These are phyloP conservation scores for Colletotrichum camelliae DNA, from an alignment of 2,329 filamentous ascomycete genomes.

Conservation along the genomic window DNA sequence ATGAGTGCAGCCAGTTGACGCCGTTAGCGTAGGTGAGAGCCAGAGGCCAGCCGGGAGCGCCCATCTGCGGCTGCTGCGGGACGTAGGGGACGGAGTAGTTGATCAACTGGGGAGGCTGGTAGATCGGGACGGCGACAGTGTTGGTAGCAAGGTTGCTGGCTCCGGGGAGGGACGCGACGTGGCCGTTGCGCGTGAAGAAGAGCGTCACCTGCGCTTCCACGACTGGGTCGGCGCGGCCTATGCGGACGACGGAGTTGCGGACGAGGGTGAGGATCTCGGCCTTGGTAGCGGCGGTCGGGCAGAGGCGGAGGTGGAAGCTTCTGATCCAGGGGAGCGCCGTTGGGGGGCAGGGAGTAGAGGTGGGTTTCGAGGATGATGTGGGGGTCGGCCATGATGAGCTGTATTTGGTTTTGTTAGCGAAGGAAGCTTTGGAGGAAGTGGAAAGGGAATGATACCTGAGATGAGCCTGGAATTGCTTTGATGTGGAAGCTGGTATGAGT, in stretches of 20 bases:
- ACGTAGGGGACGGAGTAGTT: not conserved
- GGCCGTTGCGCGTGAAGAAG: constrained; percentile 6
- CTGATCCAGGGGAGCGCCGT: not conserved
- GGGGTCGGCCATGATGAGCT: constrained; percentile 2
- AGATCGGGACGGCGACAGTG: not conserved
- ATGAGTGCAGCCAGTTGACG: constrained; percentile 5
- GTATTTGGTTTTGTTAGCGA: not conserved
- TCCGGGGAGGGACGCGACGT: not conserved
- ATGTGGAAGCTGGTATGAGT: not conserved
- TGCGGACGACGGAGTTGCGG: not conserved
- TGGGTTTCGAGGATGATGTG: constrained; percentile 7
- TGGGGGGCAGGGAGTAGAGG: not conserved
- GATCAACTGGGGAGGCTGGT: not conserved
- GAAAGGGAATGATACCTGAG: not conserved
- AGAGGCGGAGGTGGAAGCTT: constrained; percentile 8
- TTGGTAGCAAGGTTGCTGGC: not conserved
- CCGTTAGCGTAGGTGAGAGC: constrained; percentile 3
- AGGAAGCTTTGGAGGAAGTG: not conserved
- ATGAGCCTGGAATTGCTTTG: not conserved
- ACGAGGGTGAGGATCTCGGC: constrained; percentile 1
- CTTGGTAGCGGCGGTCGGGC: not conserved
- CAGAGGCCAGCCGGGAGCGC: not conserved
- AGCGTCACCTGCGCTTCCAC: constrained; percentile 11
- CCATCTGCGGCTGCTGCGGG: not conserved
- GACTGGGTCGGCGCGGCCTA: constrained; percentile 6